phyloP scores from a whole-genome alignment of 805 yeast genomes.

The Starmerella stellata region DNA sequence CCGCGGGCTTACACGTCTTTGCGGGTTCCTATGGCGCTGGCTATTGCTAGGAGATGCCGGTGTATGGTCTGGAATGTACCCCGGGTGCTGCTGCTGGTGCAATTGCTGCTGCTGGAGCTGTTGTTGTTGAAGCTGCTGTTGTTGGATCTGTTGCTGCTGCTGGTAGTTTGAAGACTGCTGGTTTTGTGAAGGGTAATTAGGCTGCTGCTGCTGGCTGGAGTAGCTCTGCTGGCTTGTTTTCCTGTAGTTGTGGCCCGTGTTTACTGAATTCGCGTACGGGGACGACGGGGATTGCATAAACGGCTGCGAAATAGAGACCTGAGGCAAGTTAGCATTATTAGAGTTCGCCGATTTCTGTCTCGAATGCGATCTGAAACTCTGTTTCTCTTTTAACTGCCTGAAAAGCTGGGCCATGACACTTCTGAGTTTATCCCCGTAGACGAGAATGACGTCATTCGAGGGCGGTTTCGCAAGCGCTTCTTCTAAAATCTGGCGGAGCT shows the following conservation, averaged over 20 bases:
- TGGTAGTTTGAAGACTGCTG: not conserved
- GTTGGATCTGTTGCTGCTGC: not conserved
- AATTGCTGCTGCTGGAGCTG: not conserved
- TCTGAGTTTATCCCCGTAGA: constrained; percentile 66
- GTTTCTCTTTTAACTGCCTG: constrained; percentile 46
- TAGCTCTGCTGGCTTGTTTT: too few relatives aligned
- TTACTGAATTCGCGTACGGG: too few relatives aligned
- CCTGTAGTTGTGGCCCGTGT: too few relatives aligned
- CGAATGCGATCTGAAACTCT: constrained; percentile 4
- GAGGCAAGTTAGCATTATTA: not conserved
- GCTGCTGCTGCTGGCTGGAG: too few relatives aligned
- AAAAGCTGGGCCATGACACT: constrained; percentile 68
- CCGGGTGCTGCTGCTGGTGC: not conserved
- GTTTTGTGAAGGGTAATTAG: not conserved
- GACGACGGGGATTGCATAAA: not conserved
- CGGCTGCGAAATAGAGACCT: not conserved
- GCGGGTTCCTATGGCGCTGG: too few relatives aligned
- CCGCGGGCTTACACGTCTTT: not conserved
- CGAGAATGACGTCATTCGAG: constrained; percentile 61
- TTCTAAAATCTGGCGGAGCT: constrained; percentile 62
- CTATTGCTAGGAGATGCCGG: too few relatives aligned
- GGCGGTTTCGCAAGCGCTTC: constrained; percentile 73
- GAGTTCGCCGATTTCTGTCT: not conserved
- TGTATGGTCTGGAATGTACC: too few relatives aligned
- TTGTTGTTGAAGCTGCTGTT: not conserved